Evolutionary conservation across 2,329 filamentous ascomycete genomes (phyloP), one percentile per base, ranked within the genome.

Genomic region (Waltergamsia citrina): DNA sequence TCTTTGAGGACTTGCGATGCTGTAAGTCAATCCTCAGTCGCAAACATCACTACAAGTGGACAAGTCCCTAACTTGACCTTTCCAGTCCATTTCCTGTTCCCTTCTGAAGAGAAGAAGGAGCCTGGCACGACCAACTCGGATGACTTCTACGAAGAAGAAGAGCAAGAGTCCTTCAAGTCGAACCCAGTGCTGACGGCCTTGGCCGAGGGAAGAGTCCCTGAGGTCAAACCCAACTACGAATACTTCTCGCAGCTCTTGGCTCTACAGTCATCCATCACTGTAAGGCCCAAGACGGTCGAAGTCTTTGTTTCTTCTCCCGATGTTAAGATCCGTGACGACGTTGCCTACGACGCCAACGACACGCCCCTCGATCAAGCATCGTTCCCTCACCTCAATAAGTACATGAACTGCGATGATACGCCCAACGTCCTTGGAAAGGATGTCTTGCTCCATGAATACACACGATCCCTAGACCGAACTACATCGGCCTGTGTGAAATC

Each of bases 151-250:
- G 57, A 61, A 25, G 57, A 61, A 18, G 57, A 61, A 33, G 57
- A 60, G 41, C 57, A 60, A 36, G 57, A 61, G 47, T 78, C 73
- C 7, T 75, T 80, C 61, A 79, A 79, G 55, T 69, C 73, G 38
- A 76, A 81, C 51, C 65, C 73, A 4, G 72, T 78, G n/a, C 58
- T 81, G 39, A 69, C 66, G 37, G 75, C 76, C 7, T 62, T 81
- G 22, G 67, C 74, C 7, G 66, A 78, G 44, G 65, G 65, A 16
- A 61, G 67, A 19, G 60, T 77, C 25, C 72, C 73, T 2, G 66
- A 71, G 19, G 71, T 76, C 44, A 64, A 67, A 43, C 71, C 71
- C 31, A 77, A 77, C 53, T 78, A 76, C 43, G 69, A 74, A 37
- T 77, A 78, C 53, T 77, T 76, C 45, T 63, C 65, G 9, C 65